Evolutionary conservation across 148 eudicot genomes (phyloP).

Genomic region (Limonium bicolor): DNA sequence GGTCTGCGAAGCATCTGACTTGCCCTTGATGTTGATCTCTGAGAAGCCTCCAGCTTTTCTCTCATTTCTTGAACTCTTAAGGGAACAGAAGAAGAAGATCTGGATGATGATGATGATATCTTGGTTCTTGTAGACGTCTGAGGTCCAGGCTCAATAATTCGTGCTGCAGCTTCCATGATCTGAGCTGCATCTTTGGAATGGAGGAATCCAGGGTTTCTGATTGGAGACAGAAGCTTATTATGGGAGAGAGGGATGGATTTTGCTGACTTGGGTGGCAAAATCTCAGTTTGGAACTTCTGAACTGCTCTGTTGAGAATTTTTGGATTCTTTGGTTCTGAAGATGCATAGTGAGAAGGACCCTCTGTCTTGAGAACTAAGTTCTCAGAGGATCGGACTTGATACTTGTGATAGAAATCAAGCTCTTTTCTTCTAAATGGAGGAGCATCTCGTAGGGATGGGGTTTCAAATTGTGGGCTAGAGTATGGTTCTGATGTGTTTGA

Average conservation of each 20-base stretch:
- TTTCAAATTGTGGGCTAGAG: constrained; percentile 46
- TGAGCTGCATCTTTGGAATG: constrained; percentile 63
- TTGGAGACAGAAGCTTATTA: constrained; percentile 86
- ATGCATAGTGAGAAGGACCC: constrained; percentile 15
- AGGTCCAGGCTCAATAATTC: constrained; percentile 57
- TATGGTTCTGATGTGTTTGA: constrained; percentile 36
- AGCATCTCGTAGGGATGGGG: constrained; percentile 44
- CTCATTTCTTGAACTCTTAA: constrained; percentile 47
- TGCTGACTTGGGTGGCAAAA: constrained; percentile 74
- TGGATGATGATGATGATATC: constrained; percentile 26
- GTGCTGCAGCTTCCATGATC: constrained; percentile 90
- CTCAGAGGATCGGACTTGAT: constrained; percentile 21
- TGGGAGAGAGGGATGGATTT: constrained; percentile 82
- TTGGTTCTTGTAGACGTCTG: constrained; percentile 29
- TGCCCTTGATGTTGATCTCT: constrained; percentile 23
- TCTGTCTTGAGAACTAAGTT: constrained; percentile 21
- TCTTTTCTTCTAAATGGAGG: constrained; percentile 27
- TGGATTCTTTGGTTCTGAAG: constrained; percentile 28
- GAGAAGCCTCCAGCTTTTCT: constrained; percentile 50
- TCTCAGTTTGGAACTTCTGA: constrained; percentile 78
- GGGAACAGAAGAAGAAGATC: constrained; percentile 56
- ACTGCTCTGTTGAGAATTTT: constrained; percentile 39
- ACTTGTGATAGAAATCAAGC: constrained; percentile 30
- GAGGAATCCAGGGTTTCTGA: constrained; percentile 52
- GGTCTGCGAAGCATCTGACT: constrained; percentile 27